Percentiles rank a stretch among this genome's conserved stretches.
phyloP scores from a whole-genome alignment of 1,139 yeast species.

The Blastobotrys petasosporus region DNA sequence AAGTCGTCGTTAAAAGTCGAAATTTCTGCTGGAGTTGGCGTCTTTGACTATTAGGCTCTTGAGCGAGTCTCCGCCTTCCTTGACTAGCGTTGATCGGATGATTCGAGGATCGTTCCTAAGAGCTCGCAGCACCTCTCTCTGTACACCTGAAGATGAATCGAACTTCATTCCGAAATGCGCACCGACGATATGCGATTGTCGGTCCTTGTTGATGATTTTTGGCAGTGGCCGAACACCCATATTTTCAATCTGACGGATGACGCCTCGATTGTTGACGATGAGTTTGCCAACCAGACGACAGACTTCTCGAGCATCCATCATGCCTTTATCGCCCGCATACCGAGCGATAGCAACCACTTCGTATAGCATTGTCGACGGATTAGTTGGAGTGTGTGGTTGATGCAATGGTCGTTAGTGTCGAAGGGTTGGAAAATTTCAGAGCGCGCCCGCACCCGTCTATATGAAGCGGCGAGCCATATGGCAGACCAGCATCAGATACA shows the following conservation, averaged over 20 bases:
- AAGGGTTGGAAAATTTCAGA: too few relatives aligned
- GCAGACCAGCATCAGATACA: too few relatives aligned
- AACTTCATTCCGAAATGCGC: constrained; percentile 80
- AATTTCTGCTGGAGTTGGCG: background rate
- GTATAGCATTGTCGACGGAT: constrained; percentile 57
- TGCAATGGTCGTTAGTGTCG: too few relatives aligned
- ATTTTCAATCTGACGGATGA: constrained; percentile 73
- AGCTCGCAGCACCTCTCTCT: constrained; percentile 75
- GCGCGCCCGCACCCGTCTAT: too few relatives aligned
- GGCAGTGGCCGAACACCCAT: constrained; percentile 78
- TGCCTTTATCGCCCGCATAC: constrained; percentile 27
- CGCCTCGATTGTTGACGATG: constrained; percentile 85
- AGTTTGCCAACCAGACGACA: constrained; percentile 79
- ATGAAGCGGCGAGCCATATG: too few relatives aligned
- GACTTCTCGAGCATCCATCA: constrained; percentile 42
- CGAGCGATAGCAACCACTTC: constrained; percentile 89
- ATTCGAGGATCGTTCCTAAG: constrained; percentile 85
- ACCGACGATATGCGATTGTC: constrained; percentile 87
- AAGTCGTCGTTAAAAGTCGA: background rate
- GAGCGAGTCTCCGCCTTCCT: constrained; percentile 50
- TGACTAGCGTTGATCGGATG: constrained; percentile 68
- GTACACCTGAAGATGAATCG: constrained; percentile 81
- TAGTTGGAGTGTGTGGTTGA: background rate
- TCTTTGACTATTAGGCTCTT: constrained; percentile 2
- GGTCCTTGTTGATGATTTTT: constrained; percentile 73